Evolutionary conservation across 306 rosid genomes (phyloP).

Genomic region (Cucurbita argyrosperma): DNA sequence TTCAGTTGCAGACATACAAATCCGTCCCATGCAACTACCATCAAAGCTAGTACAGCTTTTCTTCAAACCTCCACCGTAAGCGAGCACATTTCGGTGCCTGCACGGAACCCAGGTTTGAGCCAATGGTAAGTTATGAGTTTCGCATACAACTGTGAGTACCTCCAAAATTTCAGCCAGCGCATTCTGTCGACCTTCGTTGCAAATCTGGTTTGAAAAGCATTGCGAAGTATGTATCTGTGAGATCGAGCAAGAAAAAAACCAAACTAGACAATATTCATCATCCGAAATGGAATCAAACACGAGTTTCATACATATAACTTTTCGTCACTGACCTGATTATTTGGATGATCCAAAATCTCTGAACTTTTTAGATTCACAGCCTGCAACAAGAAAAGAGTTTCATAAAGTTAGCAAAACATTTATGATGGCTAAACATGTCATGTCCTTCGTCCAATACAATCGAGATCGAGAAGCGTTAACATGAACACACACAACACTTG

Average conservation of each 20-base stretch:
- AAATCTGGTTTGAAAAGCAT: conserved; percentile 70
- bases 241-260: conserved; percentile 23
- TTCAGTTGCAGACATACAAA: conserved; percentile 83
- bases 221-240: conserved; percentile 70
- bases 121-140: conserved; percentile 69
- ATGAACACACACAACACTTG: background rate
- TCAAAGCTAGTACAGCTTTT: conserved; percentile 68
- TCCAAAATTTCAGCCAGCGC: conserved; percentile 73
- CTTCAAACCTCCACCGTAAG: conserved; percentile 66
- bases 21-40: conserved; percentile 67
- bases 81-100: conserved; percentile 64
- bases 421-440: background rate
- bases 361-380: conserved; percentile 72
- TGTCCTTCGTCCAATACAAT: background rate
- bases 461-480: background rate
- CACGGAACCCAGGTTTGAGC: conserved; percentile 99
- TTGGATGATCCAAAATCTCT: conserved; percentile 49
- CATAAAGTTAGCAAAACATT: background rate
- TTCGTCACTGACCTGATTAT: conserved; percentile 38
- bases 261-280: conserved; percentile 21
- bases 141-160: conserved; percentile 63
- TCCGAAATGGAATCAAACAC: background rate
- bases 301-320: background rate
- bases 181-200: conserved; percentile 66
- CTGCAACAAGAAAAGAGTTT: conserved; percentile 27